A percentile compares a stretch with the other conserved stretches of the same genome.
Evolutionary conservation across 2,329 filamentous ascomycete species (phyloP).

Genomic region (Corniculantispora saksenae): DNA sequence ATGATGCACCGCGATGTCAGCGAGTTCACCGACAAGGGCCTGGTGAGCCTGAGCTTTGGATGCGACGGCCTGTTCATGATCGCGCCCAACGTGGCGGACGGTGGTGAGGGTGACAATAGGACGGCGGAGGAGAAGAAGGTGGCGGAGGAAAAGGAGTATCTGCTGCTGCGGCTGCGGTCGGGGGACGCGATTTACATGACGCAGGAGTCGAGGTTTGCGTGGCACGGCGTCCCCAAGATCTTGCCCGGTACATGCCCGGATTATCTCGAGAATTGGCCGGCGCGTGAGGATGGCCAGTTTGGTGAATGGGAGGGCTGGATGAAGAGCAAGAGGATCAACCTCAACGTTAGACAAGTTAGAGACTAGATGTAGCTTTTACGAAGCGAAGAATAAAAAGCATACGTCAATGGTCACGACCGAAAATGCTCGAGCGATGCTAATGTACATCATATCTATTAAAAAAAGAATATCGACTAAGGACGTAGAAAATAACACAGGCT

Average conservation of each 20-base stretch:
- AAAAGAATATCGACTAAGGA: neutral
- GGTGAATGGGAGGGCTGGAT: conserved; percentile 84
- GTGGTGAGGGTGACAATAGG: conserved; percentile 40
- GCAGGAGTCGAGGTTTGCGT: conserved; percentile 78
- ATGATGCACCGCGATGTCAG: conserved; percentile 94
- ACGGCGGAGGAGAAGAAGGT: conserved; percentile 26
- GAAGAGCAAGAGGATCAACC: conserved; percentile 80
- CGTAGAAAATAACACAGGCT: neutral
- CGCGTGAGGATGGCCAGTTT: conserved; percentile 51
- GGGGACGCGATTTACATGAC: conserved; percentile 93
- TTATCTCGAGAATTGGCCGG: conserved; percentile 75
- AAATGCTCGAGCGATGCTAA: no score
- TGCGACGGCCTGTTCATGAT: conserved; percentile 90
- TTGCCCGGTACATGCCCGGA: conserved; percentile 75
- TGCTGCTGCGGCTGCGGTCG: conserved; percentile 70
- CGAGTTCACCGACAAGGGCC: conserved; percentile 74
- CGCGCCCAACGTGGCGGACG: conserved; percentile 54
- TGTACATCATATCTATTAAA: conserved; percentile 15
- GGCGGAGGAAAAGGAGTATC: conserved; percentile 45
- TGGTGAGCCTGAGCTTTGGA: conserved; percentile 85
- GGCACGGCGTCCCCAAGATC: conserved; percentile 93
- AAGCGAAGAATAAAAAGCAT: no score
- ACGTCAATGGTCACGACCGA: neutral
- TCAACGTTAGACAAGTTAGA: conserved; percentile 90
- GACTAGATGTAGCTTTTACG: conserved; percentile 37